A percentile compares a stretch with the other conserved stretches of the same genome.
Evolutionary conservation across 306 rosid genomes (phyloP).

Genomic region (Cicer arietinum): DNA sequence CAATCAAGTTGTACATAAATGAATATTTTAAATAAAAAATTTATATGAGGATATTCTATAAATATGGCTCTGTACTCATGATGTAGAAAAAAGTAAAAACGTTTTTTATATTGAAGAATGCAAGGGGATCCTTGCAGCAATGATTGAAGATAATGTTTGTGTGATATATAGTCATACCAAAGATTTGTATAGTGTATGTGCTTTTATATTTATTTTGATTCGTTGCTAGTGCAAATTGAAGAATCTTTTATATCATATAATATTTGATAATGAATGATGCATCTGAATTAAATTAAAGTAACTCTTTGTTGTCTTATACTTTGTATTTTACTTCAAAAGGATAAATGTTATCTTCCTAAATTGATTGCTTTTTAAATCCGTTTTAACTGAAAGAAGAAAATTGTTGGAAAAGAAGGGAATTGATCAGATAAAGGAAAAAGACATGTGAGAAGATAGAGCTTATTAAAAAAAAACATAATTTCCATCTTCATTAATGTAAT

Average conservation of each 20-base stretch:
- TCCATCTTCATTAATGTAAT: conserved; percentile 19
- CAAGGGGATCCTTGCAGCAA: not conserved
- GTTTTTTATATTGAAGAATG: not conserved
- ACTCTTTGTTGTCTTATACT: not conserved
- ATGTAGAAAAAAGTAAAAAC: not conserved
- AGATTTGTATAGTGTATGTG: conserved; percentile 28
- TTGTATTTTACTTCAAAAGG: conserved; percentile 38
- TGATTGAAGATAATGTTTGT: not conserved
- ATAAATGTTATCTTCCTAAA: conserved; percentile 17
- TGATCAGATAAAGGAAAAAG: not conserved
- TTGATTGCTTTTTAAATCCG: not conserved
- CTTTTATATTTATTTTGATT: conserved; percentile 19
- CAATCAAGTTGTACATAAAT: not conserved
- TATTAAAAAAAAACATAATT: conserved; percentile 6
- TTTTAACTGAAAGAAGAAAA: conserved; percentile 36
- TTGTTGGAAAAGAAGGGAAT: not conserved
- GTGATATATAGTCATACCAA: not conserved
- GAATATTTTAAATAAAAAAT: not conserved
- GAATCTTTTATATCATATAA: not conserved
- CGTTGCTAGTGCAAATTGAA: not conserved
- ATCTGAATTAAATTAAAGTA: conserved; percentile 33
- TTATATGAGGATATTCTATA: not conserved
- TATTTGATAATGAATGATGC: conserved; percentile 2
- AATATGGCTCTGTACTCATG: conserved; percentile 5
- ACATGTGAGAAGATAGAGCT: conserved; percentile 10